A percentile compares a stretch with the other conserved stretches of the same genome.
phyloP scores from a whole-genome alignment of 305 asterid species.

The Plantago rigida region DNA sequence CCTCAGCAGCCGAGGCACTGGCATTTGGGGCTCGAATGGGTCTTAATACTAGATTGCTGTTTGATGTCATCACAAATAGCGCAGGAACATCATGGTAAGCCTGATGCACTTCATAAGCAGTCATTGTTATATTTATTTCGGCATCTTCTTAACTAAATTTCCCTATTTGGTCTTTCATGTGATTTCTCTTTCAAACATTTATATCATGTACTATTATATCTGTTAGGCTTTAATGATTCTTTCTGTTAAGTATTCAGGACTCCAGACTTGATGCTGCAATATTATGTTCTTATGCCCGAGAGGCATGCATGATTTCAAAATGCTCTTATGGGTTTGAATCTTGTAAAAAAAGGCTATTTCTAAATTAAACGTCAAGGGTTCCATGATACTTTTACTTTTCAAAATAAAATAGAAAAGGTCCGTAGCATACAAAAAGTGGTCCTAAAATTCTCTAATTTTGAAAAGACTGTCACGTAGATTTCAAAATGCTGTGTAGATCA shows the following conservation, averaged over 20 bases:
- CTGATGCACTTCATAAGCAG: constrained; percentile 18
- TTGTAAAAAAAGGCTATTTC: constrained; percentile 9
- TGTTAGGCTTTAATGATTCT: constrained; percentile 9
- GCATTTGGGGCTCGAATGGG: constrained; percentile 89
- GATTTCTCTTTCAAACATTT: not conserved
- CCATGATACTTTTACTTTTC: no score
- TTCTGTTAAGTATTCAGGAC: no score
- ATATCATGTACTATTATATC: constrained; percentile 1
- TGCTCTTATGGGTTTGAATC: not conserved
- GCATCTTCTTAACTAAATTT: constrained; percentile 18
- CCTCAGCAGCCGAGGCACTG: constrained; percentile 95
- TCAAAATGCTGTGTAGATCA: no score
- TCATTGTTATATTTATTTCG: constrained; percentile 11
- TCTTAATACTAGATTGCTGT: constrained; percentile 64
- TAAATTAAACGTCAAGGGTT: not conserved
- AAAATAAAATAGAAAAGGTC: no score
- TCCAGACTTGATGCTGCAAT: not conserved
- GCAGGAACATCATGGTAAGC: constrained; percentile 85
- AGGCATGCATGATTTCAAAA: not conserved
- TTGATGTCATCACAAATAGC: constrained; percentile 61
- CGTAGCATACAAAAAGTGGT: no score
- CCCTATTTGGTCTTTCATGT: not conserved
- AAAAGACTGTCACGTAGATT: no score
- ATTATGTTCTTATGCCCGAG: constrained; percentile 11
- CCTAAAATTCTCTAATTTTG: no score